A percentile compares a stretch with the other conserved stretches of the same genome.
These are phyloP conservation scores for Metschnikowia drakensbergensis DNA, from an alignment of 805 yeast genomes.

Conservation along the genomic window DNA sequence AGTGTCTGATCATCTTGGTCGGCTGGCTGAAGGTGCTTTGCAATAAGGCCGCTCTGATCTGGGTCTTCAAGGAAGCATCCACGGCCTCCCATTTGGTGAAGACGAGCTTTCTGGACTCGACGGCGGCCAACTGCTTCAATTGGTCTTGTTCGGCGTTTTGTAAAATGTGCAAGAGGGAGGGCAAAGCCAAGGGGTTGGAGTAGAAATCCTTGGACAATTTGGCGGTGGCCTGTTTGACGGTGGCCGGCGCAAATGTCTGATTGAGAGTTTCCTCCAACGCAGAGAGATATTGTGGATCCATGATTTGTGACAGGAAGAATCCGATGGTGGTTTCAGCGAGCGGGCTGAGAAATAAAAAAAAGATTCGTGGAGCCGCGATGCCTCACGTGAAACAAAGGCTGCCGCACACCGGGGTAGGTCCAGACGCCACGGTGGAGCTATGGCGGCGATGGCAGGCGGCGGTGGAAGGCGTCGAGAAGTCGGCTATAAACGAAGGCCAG, in stretches of 20 bases:
- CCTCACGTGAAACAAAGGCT: constrained; percentile 9
- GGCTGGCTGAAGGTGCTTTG: constrained; percentile 65
- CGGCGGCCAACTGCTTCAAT: constrained; percentile 89
- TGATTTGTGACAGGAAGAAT: constrained; percentile 21
- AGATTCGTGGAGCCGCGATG: constrained; percentile 7
- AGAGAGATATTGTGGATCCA: constrained; percentile 69
- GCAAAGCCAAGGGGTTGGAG: constrained; percentile 65
- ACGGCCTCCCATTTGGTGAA: constrained; percentile 62
- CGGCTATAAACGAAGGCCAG: no score
- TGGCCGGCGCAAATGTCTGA: constrained; percentile 75
- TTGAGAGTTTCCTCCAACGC: constrained; percentile 75
- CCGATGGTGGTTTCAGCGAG: constrained; percentile 4
- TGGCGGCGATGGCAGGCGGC: no score
- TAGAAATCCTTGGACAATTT: constrained; percentile 72
- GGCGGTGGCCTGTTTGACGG: constrained; percentile 78
- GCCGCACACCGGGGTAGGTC: background rate
- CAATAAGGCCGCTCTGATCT: constrained; percentile 66
- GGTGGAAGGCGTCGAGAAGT: no score
- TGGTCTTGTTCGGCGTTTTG: constrained; percentile 67
- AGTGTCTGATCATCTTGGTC: constrained; percentile 72
- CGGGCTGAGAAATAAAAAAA: constrained; percentile 2
- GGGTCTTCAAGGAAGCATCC: constrained; percentile 48
- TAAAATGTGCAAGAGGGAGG: constrained; percentile 77
- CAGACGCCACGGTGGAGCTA: no score
- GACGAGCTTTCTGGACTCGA: constrained; percentile 87